Evolutionary conservation across 2,329 filamentous ascomycete species (phyloP).

Genomic region (Cordyceps cicadae): DNA sequence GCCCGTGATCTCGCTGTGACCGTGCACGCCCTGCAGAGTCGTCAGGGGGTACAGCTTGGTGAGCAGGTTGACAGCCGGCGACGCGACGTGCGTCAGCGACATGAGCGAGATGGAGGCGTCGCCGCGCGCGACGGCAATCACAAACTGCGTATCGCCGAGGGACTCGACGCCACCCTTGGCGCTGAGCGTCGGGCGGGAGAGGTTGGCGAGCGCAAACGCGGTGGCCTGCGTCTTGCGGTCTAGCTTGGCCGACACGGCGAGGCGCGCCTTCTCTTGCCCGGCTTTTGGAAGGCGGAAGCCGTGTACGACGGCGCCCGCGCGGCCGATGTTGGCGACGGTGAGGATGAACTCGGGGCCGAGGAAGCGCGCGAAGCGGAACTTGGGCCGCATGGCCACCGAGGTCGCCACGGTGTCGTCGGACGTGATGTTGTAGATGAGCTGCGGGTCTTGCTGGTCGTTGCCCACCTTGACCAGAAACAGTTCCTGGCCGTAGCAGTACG

Average conservation of each 20-base stretch:
- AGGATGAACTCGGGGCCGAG: slow-evolving; percentile 50
- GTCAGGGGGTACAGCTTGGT: slow-evolving; percentile 43
- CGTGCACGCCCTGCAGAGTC: slow-evolving; percentile 46
- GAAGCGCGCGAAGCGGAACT: slow-evolving; percentile 52
- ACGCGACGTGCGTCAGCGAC: slow-evolving; percentile 61
- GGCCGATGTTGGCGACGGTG: slow-evolving; percentile 49
- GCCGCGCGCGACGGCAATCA: slow-evolving; percentile 71
- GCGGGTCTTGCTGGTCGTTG: slow-evolving; percentile 39
- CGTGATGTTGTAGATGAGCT: slow-evolving; percentile 46
- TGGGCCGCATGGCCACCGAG: slow-evolving; percentile 31
- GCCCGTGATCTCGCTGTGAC: slow-evolving; percentile 47
- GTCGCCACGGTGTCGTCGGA: slow-evolving; percentile 33
- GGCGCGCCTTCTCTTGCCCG: slow-evolving; percentile 32
- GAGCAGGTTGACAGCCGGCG: slow-evolving; percentile 40
- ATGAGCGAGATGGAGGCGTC: slow-evolving; percentile 72
- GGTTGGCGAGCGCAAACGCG: slow-evolving; percentile 65
- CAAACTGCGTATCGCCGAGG: slow-evolving; percentile 63
- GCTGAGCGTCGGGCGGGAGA: slow-evolving; percentile 48
- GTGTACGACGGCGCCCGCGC: slow-evolving; percentile 48
- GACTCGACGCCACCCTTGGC: slow-evolving; percentile 22
- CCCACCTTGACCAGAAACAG: slow-evolving; percentile 59
- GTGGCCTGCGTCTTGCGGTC: slow-evolving; percentile 64
- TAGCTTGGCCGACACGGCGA: slow-evolving; percentile 48
- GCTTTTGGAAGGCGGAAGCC: slow-evolving; percentile 44
- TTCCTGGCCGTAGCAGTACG: slow-evolving; percentile 70